Base-by-base conservation (phyloP, 257 asterid species). In the Lycium barbarum region DNA sequence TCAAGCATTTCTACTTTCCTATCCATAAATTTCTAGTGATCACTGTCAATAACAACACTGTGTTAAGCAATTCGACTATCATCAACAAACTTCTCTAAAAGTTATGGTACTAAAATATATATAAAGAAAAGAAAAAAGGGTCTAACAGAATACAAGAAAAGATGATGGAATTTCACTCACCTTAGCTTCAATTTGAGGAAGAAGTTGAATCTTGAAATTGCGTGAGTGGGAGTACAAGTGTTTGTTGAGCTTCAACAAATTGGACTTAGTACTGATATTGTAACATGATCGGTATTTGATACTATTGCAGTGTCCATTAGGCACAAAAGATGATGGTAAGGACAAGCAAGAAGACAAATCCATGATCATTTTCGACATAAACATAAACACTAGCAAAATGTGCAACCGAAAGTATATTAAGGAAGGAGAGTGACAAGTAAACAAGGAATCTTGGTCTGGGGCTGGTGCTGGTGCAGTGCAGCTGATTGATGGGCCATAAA, bases 301-400 rank as follows among this genome's bases (percentile, higher is more conserved):
- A 62, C 57, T 63, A 57, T 26, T 22, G 35, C 22, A 17, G 22
- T 1, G 17, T 33, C 79, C 55, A 40, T 51, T 83, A 83, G 67
- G 55, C 68, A n/a, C 67, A 65, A 72, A 11, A 12, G 85, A 83
- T 53, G 85, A 67, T 38, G 61, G 55, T 61, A 66, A 82, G 9
- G 85, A 82, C 58, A 82, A 36, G 35, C 55, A 11, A n/a, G 80
- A 33, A 2, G 62, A 49, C 9, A 76, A 76, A 76, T 76, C 63
- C 81, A 51, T 76, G n/a, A 14, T 2, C 5, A 22, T 76, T 51
- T 76, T 76, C 82, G 53, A 26, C 53, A 17, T 8, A 76, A 3
- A 35, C 81, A 49, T n/a, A 49, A 74, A 40, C 61, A 26, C 65
- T 53, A 51, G 45, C 65, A 14, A 51, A 51, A 14, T 33, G 6